These are phyloP conservation scores for Colletotrichum kahawae DNA, from an alignment of 2,329 filamentous ascomycete genomes.

Conservation along the genomic window DNA sequence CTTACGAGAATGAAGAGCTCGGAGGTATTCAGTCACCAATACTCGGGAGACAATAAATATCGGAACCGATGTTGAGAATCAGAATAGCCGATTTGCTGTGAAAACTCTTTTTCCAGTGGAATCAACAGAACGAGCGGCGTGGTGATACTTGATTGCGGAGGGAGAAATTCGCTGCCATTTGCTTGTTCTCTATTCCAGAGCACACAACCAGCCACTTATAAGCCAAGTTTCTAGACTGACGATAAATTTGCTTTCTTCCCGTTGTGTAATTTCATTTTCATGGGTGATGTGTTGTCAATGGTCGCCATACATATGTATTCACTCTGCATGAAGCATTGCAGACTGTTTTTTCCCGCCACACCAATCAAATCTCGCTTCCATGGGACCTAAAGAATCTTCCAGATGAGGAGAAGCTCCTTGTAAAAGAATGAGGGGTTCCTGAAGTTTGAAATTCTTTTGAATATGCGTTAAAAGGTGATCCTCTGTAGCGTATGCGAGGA, in stretches of 20 bases:
- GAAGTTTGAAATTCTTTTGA: too few relatives aligned
- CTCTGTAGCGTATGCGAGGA: too few relatives aligned
- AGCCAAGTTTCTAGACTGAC: too few relatives aligned
- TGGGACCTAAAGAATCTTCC: too few relatives aligned
- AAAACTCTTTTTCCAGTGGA: neutral
- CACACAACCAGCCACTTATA: neutral
- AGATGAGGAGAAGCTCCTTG: neutral
- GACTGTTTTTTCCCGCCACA: neutral
- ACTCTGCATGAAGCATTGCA: neutral
- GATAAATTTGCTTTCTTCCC: too few relatives aligned
- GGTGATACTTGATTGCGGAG: neutral
- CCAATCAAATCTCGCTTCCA: too few relatives aligned
- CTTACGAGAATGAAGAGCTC: neutral
- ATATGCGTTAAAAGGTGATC: too few relatives aligned
- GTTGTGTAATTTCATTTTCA: accelerated
- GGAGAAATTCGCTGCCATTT: too few relatives aligned
- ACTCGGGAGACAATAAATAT: accelerated
- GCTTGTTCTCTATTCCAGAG: too few relatives aligned
- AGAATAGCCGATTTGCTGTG: neutral
- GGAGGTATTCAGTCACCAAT: neutral
- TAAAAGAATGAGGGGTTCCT: neutral
- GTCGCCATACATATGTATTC: neutral
- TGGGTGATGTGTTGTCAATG: neutral
- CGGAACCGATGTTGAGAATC: neutral
- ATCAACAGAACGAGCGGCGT: accelerated